Base-by-base conservation (phyloP, 176 grass and related monocot genomes). In the Oryza rufipogon region DNA sequence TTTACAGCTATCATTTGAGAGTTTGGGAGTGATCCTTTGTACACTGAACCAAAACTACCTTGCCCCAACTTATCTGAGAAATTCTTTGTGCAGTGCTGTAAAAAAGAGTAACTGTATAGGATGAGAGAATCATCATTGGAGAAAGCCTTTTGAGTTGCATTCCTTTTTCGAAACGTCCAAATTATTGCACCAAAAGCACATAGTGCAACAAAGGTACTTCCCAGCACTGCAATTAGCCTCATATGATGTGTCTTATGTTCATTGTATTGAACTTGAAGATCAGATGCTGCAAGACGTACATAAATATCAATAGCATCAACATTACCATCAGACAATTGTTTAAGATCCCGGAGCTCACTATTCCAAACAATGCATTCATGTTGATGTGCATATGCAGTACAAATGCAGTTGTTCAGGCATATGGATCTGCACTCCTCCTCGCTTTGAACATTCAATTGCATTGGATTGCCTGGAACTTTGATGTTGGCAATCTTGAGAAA, bases 1-100 rank as follows among this genome's bases (percentile, higher is more conserved):
- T 89, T 89, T 34, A 89, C 83, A 32, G 79, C 79, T 34, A 86
- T 76, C 20, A 23, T n/a, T 19, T 80, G 61, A 8, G 61, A 70
- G 17, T 86, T 83, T 11, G 56, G 68, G 14, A 89, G 70, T 3
- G 38, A 33, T 4, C 86, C 87, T 75, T 80, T 89, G 14, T 75
- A 89, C 13, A 92, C 83, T 17, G 74, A 68, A 26, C 83, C 87
- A 70, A 92, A 89, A 30, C 79, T 56, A n/a, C 87, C 79, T 33
- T 76, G 47, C 16, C 82, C 79, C 44, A 89, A 3, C 26, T 76
- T 92, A 16, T 76, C 56, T 41, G 67, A 88, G 71, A 85, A 91
- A 47, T 91, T 91, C 17, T 82, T 70, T 64, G 83, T 89, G 61
- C 52, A 39, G 20, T 23, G 68, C 23, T 74, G 46, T 64, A 86